Percentiles rank a stretch among this genome's conserved stretches.
Conservation (phyloP, 164 flowering plant genomes). For the Stephania japonica region DNA sequence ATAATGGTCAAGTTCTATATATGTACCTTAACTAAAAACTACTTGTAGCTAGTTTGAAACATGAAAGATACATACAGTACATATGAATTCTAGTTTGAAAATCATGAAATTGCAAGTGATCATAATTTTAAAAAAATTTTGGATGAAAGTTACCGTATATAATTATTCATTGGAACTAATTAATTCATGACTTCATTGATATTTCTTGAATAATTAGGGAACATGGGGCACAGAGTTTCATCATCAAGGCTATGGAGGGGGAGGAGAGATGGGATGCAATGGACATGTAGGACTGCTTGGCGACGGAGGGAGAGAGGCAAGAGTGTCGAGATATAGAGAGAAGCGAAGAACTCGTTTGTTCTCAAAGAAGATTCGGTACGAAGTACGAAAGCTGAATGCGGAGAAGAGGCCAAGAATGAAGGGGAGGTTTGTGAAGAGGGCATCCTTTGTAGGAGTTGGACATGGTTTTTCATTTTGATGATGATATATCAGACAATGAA, state of each 20-base stretch:
- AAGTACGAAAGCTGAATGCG: conserved; percentile 82
- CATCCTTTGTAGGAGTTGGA: conserved; percentile 32
- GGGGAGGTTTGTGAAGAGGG: conserved; percentile 82
- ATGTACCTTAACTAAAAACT: too few relatives aligned
- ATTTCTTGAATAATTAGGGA: conserved; percentile 26
- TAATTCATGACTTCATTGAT: too few relatives aligned
- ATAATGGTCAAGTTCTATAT: too few relatives aligned
- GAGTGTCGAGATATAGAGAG: conserved; percentile 86
- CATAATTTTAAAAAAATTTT: too few relatives aligned
- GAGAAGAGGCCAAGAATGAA: conserved; percentile 96
- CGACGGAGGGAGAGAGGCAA: conserved; percentile 80
- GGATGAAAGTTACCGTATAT: too few relatives aligned
- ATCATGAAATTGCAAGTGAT: too few relatives aligned
- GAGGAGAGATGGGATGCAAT: conserved; percentile 23
- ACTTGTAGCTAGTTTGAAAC: too few relatives aligned
- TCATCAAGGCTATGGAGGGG: conserved; percentile 25
- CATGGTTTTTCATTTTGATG: conserved; percentile 32
- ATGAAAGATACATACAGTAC: too few relatives aligned
- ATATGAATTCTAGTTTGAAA: too few relatives aligned
- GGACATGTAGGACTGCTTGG: conserved; percentile 26
- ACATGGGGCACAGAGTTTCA: conserved; percentile 28
- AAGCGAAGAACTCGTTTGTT: conserved; percentile 78
- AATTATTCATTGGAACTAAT: too few relatives aligned
- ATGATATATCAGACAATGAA: too few relatives aligned
- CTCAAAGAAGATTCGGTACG: conserved; percentile 91